phyloP scores from a whole-genome alignment of 2,329 filamentous ascomycete species.

The Pseudogymnoascus sp. region DNA sequence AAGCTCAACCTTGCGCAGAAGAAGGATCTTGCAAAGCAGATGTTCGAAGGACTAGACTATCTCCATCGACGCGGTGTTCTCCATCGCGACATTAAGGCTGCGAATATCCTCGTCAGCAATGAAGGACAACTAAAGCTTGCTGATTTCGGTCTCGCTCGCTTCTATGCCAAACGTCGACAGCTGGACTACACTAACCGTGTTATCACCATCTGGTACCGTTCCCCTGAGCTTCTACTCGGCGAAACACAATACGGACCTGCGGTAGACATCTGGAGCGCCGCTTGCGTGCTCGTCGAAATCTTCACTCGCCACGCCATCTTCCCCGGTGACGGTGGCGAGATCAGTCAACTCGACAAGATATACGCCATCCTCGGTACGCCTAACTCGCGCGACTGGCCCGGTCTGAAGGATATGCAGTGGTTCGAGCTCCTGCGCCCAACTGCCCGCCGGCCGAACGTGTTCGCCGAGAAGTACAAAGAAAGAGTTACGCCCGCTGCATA shows the following conservation, averaged over 20 bases:
- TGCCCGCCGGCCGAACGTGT: slow-evolving; percentile 62
- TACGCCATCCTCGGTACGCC: slow-evolving; percentile 87
- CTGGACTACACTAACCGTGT: slow-evolving; percentile 97
- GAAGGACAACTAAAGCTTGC: slow-evolving; percentile 84
- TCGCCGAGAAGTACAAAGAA: slow-evolving; percentile 74
- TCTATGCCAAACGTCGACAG: slow-evolving; percentile 86
- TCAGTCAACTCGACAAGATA: slow-evolving; percentile 94
- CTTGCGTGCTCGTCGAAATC: slow-evolving; percentile 93
- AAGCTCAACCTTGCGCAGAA: slow-evolving; percentile 75
- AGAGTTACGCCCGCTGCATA: slow-evolving; percentile 71
- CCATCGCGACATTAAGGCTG: slow-evolving; percentile 96
- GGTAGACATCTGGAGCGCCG: slow-evolving; percentile 94
- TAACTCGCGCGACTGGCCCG: slow-evolving; percentile 75
- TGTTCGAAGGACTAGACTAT: slow-evolving; percentile 91
- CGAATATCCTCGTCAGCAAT: slow-evolving; percentile 90
- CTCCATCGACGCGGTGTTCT: slow-evolving; percentile 87
- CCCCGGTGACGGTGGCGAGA: slow-evolving; percentile 89
- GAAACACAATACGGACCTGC: slow-evolving; percentile 85
- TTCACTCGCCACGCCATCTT: slow-evolving; percentile 92
- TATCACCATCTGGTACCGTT: slow-evolving; percentile 97
- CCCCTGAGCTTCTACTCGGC: slow-evolving; percentile 80
- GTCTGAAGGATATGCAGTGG: slow-evolving; percentile 90
- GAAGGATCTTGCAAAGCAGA: slow-evolving; percentile 84
- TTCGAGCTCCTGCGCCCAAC: slow-evolving; percentile 81
- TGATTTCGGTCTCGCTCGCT: slow-evolving; percentile 91